Conservation (phyloP, 768 basidiomycete species). For the Suillus lakei region DNA sequence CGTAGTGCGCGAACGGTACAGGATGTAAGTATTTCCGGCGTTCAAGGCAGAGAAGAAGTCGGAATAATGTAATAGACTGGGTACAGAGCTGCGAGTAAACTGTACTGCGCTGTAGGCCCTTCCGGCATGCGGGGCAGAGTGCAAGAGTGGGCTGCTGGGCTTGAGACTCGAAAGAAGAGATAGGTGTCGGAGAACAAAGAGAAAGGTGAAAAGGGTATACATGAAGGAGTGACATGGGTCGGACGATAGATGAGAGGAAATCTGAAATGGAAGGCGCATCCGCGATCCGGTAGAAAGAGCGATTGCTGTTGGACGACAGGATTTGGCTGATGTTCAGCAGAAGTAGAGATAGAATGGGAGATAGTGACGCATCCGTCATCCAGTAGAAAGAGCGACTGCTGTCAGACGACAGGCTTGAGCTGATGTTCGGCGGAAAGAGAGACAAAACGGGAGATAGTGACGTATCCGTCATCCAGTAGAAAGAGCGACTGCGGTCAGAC, state of each 20-base stretch:
- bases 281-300: not conserved
- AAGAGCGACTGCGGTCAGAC: not conserved
- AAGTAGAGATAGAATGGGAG: not conserved
- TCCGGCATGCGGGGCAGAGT: no score
- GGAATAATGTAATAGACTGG: no score
- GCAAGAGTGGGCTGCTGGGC: not conserved
- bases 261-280: not conserved
- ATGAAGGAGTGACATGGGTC: not conserved
- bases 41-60: not conserved
- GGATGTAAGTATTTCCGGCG: not conserved
- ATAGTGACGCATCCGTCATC: constrained; percentile 1
- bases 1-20: not conserved
- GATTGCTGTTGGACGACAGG: not conserved
- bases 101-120: not conserved
- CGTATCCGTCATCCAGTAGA: not conserved
- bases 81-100: not conserved
- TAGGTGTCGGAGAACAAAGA: not conserved
- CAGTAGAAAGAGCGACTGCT: constrained; percentile 1
- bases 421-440: not conserved
- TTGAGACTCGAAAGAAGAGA: not conserved
- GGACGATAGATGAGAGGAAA: not conserved
- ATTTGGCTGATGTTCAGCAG: not conserved
- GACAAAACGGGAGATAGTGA: not conserved
- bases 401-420: not conserved
- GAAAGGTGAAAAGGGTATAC: not conserved